Conservation (phyloP, 495 filamentous ascomycete species). For the Pseudomonodictys pantanalensis region DNA sequence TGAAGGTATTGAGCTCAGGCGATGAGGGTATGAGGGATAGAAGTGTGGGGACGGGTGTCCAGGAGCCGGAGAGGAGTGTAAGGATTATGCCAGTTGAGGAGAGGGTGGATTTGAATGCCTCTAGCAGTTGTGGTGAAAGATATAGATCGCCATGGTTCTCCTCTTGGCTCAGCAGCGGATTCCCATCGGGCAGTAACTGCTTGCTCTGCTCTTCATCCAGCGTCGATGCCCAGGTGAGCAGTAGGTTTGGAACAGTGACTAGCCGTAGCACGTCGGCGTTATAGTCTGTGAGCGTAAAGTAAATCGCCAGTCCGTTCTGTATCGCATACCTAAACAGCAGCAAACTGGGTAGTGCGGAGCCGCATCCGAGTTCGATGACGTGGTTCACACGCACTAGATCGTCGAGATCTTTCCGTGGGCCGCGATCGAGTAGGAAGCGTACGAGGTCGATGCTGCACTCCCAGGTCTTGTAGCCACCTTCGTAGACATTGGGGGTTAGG, state of each 20-base stretch:
- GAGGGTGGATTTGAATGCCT: slow-evolving; percentile 61
- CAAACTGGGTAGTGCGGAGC: slow-evolving; percentile 81
- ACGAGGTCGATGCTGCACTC: slow-evolving; percentile 90
- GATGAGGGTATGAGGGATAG: slow-evolving; percentile 22
- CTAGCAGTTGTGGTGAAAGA: slow-evolving; percentile 61
- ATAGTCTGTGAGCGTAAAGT: slow-evolving; percentile 82
- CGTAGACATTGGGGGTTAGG: slow-evolving; percentile 86
- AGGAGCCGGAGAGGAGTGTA: slow-evolving; percentile 77
- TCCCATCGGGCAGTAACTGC: slow-evolving; percentile 25
- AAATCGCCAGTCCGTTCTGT: slow-evolving; percentile 43
- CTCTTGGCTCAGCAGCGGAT: slow-evolving; percentile 19
- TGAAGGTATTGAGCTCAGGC: slow-evolving; percentile 46
- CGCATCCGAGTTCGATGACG: slow-evolving; percentile 86
- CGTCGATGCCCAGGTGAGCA: slow-evolving; percentile 72
- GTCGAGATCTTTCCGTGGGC: slow-evolving; percentile 39
- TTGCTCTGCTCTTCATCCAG: slow-evolving; percentile 33
- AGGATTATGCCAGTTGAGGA: slow-evolving; percentile 56
- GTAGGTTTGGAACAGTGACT: slow-evolving; percentile 83
- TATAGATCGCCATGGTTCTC: slow-evolving; percentile 66
- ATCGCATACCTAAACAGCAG: slow-evolving; percentile 72
- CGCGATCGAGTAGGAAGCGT: slow-evolving; percentile 54
- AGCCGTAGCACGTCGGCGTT: slow-evolving; percentile 81
- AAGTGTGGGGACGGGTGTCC: slow-evolving; percentile 53
- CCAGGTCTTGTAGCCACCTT: slow-evolving; percentile 99
- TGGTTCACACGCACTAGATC: slow-evolving; percentile 48